Percentiles rank a stretch among this genome's conserved stretches.
phyloP scores from a whole-genome alignment of 371 early-diverging fungal species.

The Mortierella sp. region DNA sequence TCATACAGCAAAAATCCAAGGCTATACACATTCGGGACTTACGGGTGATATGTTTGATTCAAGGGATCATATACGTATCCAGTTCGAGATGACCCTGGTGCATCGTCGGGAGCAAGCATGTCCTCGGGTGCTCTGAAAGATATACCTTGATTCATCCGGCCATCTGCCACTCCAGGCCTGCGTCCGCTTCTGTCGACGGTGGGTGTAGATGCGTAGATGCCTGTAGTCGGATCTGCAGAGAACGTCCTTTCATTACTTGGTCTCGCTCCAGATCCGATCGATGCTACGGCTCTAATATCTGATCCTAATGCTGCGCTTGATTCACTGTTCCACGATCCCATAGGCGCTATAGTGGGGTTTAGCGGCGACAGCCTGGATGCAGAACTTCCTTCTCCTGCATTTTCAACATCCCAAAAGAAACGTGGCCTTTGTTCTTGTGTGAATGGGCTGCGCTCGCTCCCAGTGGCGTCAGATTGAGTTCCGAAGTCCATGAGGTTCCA shows the following conservation, averaged over 20 bases:
- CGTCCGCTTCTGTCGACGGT: conserved; percentile 24
- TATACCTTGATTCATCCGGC: conserved; percentile 6
- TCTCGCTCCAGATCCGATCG: not conserved
- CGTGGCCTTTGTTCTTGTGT: conserved; percentile 11
- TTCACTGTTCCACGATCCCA: conserved; percentile 2
- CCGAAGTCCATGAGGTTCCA: conserved; percentile 5
- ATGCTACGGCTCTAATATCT: not conserved
- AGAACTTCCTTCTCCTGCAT: conserved; percentile 14
- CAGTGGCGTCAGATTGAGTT: not conserved
- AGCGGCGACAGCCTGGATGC: not conserved
- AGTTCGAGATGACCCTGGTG: not conserved
- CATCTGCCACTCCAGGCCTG: conserved; percentile 14
- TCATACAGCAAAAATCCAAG: no score
- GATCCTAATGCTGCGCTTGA: not conserved
- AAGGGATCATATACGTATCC: conserved; percentile 15
- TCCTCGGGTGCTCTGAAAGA: conserved; percentile 32
- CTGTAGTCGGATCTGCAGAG: conserved; percentile 36
- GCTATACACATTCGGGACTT: conserved; percentile 1
- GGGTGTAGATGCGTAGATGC: conserved; percentile 21
- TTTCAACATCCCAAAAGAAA: conserved; percentile 24
- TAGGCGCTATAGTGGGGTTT: not conserved
- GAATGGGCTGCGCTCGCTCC: not conserved
- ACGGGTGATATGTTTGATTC: conserved; percentile 23
- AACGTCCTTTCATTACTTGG: conserved; percentile 26
- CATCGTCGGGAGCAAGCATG: not conserved